Base-by-base conservation (phyloP, 75 land plant species). In the Azolla pinnata region DNA sequence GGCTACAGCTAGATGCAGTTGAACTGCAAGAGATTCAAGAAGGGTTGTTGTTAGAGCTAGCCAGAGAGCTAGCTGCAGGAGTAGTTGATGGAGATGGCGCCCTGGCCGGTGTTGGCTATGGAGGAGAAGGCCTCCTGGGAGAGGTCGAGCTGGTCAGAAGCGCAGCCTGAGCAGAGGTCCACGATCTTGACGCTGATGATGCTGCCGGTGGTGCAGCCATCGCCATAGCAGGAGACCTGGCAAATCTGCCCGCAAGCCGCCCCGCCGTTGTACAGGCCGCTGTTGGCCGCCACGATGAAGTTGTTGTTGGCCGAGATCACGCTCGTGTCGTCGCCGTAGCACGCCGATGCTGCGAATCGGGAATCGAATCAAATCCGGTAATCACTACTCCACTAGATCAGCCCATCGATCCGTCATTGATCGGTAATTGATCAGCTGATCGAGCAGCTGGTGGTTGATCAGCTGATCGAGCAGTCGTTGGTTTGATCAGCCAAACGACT, bases 341-440 rank as follows among this genome's bases (percentile, higher is more conserved):
- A 84, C 0, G 54, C 64, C 0, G 81, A 74, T 1, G 87, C 86
- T 83, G 73, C 49, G n/a, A n/a, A n/a, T n/a, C n/a, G n/a, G n/a
- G n/a, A n/a, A n/a, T n/a, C n/a, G n/a, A n/a, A n/a, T n/a, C n/a
- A n/a, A n/a, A n/a, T n/a, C n/a, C n/a, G n/a, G n/a, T n/a, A n/a
- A n/a, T n/a, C n/a, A n/a, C n/a, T n/a, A n/a, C n/a, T n/a, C n/a
- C n/a, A n/a, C n/a, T n/a, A n/a, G n/a, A n/a, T n/a, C n/a, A n/a
- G n/a, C n/a, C n/a, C n/a, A n/a, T n/a, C n/a, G n/a, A n/a, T n/a
- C n/a, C n/a, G n/a, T n/a, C n/a, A n/a, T n/a, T n/a, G n/a, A n/a
- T n/a, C n/a, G n/a, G n/a, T n/a, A n/a, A n/a, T n/a, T n/a, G n/a
- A n/a, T n/a, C n/a, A n/a, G n/a, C n/a, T n/a, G n/a, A n/a, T n/a